Evolutionary conservation across 1,284 basidiomycete species (phyloP), one percentile per base, ranked within the genome.

Genomic region (Chondrostereum purpureum): DNA sequence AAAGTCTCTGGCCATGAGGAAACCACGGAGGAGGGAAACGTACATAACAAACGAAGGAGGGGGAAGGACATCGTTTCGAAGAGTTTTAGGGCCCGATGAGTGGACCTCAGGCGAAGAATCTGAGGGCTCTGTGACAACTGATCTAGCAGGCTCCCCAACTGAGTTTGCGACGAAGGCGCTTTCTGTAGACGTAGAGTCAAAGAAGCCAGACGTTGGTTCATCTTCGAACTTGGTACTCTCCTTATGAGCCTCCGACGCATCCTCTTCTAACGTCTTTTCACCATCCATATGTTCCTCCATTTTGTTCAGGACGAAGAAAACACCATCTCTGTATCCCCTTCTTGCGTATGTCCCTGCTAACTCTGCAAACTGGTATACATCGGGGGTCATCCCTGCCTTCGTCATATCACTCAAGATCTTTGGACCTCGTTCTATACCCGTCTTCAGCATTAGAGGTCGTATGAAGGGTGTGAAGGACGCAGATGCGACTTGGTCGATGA

Each of bases 391-490:
- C 3, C 62, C 62, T 4, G 63, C 45, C 16, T 54, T 41, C 4
- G 63, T 21, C 63, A 73, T 70, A 34, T 71, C 66, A n/a, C 52
- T 47, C 27, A 73, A 41, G 10, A 71, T 56, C 20, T 51, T 44
- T 2, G 57, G 49, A 2, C 64, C 67, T 3, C 55, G 54, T 13
- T 50, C 24, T 4, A 57, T 44, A 13, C 60, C 58, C 4, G 47
- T 42, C 2, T 46, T 39, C 10, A 41, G 43, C 55, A 63, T 58
- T 36, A 71, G 41, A 19, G 56, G 57, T 27, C 58, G 56, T 20
- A 69, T 58, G 48, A 69, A 72, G 3, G 63, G 65, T 2, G 63
- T 68, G 50, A 69, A 72, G 3, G 62, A 59, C 21, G 57, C 55
- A n/a, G 55, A 36, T 36, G 51, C 49, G 4, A 61, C 50, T 2